Base-by-base conservation (phyloP, 2,329 filamentous ascomycete species). In the Zasmidium cellare region DNA sequence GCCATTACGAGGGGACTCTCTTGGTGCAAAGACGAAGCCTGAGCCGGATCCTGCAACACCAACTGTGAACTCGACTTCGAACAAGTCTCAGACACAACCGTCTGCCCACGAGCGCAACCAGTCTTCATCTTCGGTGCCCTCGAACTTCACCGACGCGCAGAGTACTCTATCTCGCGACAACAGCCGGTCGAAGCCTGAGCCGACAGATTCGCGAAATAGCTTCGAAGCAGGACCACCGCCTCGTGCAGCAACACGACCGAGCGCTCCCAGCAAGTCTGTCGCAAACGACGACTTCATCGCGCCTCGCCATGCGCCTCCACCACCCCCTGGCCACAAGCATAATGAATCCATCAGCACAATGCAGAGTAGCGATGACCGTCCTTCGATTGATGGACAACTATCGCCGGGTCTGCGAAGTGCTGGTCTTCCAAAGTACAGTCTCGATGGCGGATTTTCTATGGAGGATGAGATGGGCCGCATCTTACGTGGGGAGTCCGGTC, bases 391-490 rank as follows among this genome's bases (percentile, higher is more conserved):
- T 46, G 64, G 55, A 11, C 70, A 66, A 41, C 60, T 66, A 11
- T 71, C 70, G 9, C 67, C 67, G 20, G 65, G 64, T 18, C 52
- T 69, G 53, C 68, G 61, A 24, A 71, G 68, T 53, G 65, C 70
- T 54, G 67, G 67, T 50, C 64, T 78, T 50, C 79, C 79, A 12
- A 77, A 78, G 38, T 77, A 84, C 60, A 96, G 89, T 74, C 83
- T 84, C 46, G 91, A 90, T 53, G 91, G 87, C 55, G 92, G 96
- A 64, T 94, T 97, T 70, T 94, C 89, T 59, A 87, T 96, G 87
- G 93, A 97, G 64, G 92, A 97, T 74, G 94, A 97, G 71, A 91
- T 97, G 85, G 89, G 90, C 54, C 88, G 92, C 57, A 93, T 97
- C 57, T 80, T 96, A 59, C 89, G 87, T 44, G 87, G 85, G 19